Conservation (phyloP, 164 flowering plant species). For the Magnolia officinalis region DNA sequence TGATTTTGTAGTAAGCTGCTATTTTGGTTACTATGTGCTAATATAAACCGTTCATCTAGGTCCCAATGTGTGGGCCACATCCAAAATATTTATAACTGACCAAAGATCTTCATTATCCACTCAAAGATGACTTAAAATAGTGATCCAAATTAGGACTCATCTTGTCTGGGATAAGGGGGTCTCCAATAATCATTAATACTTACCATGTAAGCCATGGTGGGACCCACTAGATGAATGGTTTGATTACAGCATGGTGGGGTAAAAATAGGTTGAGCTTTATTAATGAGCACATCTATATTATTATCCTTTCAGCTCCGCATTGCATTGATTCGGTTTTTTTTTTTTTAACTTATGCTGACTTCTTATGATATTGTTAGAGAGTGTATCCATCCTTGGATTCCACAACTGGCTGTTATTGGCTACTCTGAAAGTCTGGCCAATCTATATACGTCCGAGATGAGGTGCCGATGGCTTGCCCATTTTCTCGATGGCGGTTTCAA, state of each 20-base stretch:
- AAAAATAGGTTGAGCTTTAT: too few relatives aligned
- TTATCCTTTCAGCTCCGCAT: not conserved
- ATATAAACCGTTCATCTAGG: not conserved
- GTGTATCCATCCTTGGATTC: conserved; percentile 56
- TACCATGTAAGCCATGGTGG: too few relatives aligned
- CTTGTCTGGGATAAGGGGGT: too few relatives aligned
- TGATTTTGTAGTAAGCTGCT: not conserved
- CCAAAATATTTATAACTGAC: too few relatives aligned
- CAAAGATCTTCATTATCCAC: not conserved
- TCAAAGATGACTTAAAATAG: too few relatives aligned
- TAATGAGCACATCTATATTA: not conserved
- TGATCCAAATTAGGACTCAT: too few relatives aligned
- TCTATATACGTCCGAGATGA: conserved; percentile 57
- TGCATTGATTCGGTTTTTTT: not conserved
- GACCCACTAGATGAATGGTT: too few relatives aligned
- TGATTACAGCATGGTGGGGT: too few relatives aligned
- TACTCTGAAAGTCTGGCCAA: conserved; percentile 49
- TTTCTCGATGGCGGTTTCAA: conserved; percentile 22
- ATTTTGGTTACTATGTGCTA: not conserved
- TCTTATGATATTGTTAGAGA: conserved; percentile 20
- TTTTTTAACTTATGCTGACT: not conserved
- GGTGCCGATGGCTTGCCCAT: conserved; percentile 49
- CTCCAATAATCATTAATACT: too few relatives aligned
- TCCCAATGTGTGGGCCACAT: not conserved
- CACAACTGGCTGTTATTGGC: conserved; percentile 60